These are phyloP conservation scores for Rutidosis leptorrhynchoides DNA, from an alignment of 129 eudicot genomes.

Conservation along the genomic window DNA sequence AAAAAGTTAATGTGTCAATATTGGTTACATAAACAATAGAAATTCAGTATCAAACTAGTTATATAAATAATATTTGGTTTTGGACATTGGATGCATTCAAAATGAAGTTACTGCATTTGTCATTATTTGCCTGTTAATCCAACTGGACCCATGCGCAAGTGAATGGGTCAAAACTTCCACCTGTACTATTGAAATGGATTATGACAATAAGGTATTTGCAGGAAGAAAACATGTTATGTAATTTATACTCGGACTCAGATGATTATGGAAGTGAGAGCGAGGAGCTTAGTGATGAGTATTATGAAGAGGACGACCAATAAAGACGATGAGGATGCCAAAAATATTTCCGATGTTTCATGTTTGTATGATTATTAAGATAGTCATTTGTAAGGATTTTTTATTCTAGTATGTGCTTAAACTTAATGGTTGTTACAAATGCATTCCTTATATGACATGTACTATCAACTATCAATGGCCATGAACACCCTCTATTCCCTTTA, in stretches of 20 bases:
- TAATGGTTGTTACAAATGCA: too few species aligned
- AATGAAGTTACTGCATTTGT: not conserved
- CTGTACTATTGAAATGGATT: not conserved
- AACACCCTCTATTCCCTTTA: too few species aligned
- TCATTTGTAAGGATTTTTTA: too few species aligned
- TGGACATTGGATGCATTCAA: not conserved
- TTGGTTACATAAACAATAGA: not conserved
- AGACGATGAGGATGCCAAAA: constrained; percentile 36
- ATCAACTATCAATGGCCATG: too few species aligned
- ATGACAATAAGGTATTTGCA: constrained; percentile 31
- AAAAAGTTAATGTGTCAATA: not conserved
- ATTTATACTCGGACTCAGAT: constrained; percentile 74
- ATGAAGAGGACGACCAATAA: constrained; percentile 52
- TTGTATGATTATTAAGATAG: constrained; percentile 45
- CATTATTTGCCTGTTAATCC: not conserved
- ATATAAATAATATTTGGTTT: too few species aligned
- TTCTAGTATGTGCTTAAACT: too few species aligned
- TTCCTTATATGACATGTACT: too few species aligned
- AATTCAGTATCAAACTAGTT: too few species aligned
- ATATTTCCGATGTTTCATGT: constrained; percentile 42
- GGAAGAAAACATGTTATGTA: constrained; percentile 66
- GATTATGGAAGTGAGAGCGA: constrained; percentile 82
- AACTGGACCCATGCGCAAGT: not conserved
- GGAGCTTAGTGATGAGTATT: constrained; percentile 62
- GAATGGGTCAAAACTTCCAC: not conserved